A percentile compares a stretch with the other conserved stretches of the same genome.
Evolutionary conservation across 148 eudicot species (phyloP).

Genomic region (Fallopia convolvulus): DNA sequence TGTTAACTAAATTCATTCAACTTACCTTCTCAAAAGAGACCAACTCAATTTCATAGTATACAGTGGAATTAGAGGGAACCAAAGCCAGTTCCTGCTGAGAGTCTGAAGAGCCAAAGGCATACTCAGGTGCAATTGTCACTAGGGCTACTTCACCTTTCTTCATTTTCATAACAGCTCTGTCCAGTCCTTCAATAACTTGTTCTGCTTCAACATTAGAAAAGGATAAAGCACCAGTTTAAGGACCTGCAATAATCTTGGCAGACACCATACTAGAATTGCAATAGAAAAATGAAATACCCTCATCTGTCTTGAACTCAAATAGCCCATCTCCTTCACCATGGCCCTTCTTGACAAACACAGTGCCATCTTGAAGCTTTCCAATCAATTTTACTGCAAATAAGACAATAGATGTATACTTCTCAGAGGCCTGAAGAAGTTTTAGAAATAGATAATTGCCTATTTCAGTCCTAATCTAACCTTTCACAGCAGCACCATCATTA

Average conservation of each 20-base stretch:
- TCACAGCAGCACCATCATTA: conserved; percentile 37
- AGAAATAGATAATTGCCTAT: neutral
- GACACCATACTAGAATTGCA: neutral
- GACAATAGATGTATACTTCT: neutral
- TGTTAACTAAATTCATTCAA: conserved; percentile 1
- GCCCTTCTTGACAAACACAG: conserved; percentile 67
- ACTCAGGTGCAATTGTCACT: conserved; percentile 69
- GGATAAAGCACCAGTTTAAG: neutral
- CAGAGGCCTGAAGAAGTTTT: neutral
- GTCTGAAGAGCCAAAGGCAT: conserved; percentile 73
- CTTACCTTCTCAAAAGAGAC: conserved; percentile 84
- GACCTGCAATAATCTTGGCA: neutral
- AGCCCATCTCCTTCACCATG: conserved; percentile 48
- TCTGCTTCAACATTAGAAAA: conserved; percentile 35
- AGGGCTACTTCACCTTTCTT: conserved; percentile 84
- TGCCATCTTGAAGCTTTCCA: conserved; percentile 87
- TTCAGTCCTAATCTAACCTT: conserved; percentile 33
- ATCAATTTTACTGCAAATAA: conserved; percentile 59
- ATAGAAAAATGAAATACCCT: conserved; percentile 33
- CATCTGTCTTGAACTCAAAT: conserved; percentile 82
- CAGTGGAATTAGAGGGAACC: conserved; percentile 75
- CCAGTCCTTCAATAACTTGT: conserved; percentile 90
- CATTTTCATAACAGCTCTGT: conserved; percentile 74
- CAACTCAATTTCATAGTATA: conserved; percentile 62
- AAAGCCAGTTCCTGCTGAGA: conserved; percentile 75